Base-by-base conservation (phyloP, 225 moss, liverwort and hornwort genomes). In the Lunularia cruciata region DNA sequence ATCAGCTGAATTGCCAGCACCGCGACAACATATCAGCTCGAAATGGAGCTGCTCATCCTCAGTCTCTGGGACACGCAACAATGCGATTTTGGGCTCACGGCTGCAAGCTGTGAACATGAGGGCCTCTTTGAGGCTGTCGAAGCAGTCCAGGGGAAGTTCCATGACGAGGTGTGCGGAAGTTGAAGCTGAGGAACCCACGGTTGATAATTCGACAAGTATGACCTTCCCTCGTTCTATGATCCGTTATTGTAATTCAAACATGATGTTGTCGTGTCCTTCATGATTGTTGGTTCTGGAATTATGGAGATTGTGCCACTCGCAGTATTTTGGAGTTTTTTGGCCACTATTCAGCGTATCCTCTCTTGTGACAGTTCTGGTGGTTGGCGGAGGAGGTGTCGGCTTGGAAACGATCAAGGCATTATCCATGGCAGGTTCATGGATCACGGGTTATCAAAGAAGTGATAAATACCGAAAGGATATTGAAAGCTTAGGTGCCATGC, bases 401-500 rank as follows among this genome's bases (percentile, higher is more conserved):
- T 79, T 98, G 91, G 98, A 92, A 77, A 85, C 85, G 32, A 80
- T 89, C 70, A 86, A 86, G 40, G 84, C 74, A 18, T 77, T 98
- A 70, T 92, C 93, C 42, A 85, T 80, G 55, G 98, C 93, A 68
- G 98, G 98, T 43, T 93, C 98, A 53, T 98, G 98, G 98, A 87
- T 98, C 26, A 98, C 98, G 51, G 92, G 88, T 11, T 98, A 89
- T 57, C 92, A 98, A 71, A 85, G 98, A 76, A 86, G 86, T 75
- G 98, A 98, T 27, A 98, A 91, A 70, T 98, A 81, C 62, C 90
- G 98, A n/a, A 85, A 85, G 77, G 98, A 98, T 51, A 86, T 98
- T 59, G 98, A 98, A 74, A 78, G 86, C 40, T 86, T 98, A 22
- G 98, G 98, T 60, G 94, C 98, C n/a, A 92, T 93, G 90, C 86